Evolutionary conservation across 306 rosid genomes (phyloP), one percentile per base, ranked within the genome.

Genomic region (Potentilla sterilis): DNA sequence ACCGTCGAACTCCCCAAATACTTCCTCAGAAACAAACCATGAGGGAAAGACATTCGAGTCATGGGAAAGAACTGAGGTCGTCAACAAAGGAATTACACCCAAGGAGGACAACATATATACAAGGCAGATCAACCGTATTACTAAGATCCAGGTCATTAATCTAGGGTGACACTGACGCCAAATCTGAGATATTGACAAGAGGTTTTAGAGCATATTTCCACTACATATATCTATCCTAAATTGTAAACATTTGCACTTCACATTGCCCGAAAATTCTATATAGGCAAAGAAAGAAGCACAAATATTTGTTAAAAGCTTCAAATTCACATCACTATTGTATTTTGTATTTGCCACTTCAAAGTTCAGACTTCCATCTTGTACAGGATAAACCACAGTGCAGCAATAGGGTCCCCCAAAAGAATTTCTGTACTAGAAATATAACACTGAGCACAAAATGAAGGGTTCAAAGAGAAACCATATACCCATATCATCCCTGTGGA

Each of bases 261-360:
- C 9, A 24, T 24, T 57, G 32, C 51, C 21, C 22, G 7, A 21
- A 54, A 54, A 4, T 21, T 52, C 22, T 10, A 48, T 2, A 11
- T 18, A 55, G 16, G 21, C 21, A 57, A 41, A 0, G n/a, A 34
- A 5, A 28, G 34, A 63, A 7, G 21, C 44, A 63, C 16, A 16
- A 4, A 73, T 22, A 55, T 6, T 41, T 55, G 37, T 47, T 51
- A 62, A 63, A 63, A 51, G 72, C 71, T 52, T 54, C 78, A 91
- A 67, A 79, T 83, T 82, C 75, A 70, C 75, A 71, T 44, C 34
- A 43, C 77, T 44, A 67, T 41, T 37, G 21, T 58, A 58, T 75
- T 67, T 66, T 77, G 72, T 80, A 75, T 84, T 83, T 88, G 81
- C 87, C 90, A 85, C 81, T 84, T 67, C 79, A 81, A 72, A 83